A percentile compares a stretch with the other conserved stretches of the same genome.
phyloP scores from a whole-genome alignment of 306 rosid species.

The Vigna mungo region DNA sequence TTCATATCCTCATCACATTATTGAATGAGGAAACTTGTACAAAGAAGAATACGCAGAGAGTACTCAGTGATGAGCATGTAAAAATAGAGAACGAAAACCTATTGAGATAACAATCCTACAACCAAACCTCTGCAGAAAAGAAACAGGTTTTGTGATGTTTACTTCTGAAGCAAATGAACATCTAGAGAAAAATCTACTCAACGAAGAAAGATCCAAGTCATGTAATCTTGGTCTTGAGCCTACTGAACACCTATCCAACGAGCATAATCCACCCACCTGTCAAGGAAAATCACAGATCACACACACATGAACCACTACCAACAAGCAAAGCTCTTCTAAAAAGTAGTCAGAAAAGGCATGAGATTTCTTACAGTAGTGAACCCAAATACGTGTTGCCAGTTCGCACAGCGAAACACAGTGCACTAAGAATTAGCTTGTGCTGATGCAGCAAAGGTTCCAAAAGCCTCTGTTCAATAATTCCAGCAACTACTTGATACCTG shows the following conservation, averaged over 20 bases:
- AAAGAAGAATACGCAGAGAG: slow-evolving; percentile 26
- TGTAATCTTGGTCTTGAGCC: slow-evolving; percentile 43
- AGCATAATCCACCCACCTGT: slow-evolving; percentile 97
- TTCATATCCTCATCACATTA: slow-evolving; percentile 31
- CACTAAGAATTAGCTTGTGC: slow-evolving; percentile 80
- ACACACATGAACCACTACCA: slow-evolving; percentile 13
- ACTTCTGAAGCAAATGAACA: slow-evolving; percentile 41
- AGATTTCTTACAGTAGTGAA: slow-evolving; percentile 73
- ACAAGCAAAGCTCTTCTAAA: slow-evolving; percentile 3
- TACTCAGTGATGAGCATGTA: slow-evolving; percentile 40
- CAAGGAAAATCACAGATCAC: slow-evolving; percentile 32
- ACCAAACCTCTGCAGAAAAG: slow-evolving; percentile 42
- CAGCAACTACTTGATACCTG: slow-evolving; percentile 87
- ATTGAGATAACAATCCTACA: slow-evolving; percentile 46
- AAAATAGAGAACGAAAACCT: slow-evolving; percentile 41
- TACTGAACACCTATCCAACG: slow-evolving; percentile 83
- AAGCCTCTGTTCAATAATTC: slow-evolving; percentile 79
- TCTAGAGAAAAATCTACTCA: slow-evolving; percentile 40
- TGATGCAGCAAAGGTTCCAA: slow-evolving; percentile 83
- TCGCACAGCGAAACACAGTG: slow-evolving; percentile 78
- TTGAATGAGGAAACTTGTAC: slow-evolving; percentile 35
- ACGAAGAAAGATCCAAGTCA: slow-evolving; percentile 31
- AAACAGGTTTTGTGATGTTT: slow-evolving; percentile 43
- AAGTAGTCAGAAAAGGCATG: slow-evolving; percentile 13
- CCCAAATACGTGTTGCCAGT: slow-evolving; percentile 90